phyloP scores from a whole-genome alignment of 176 grass and related monocot species.

The Chrysopogon serrulatus region DNA sequence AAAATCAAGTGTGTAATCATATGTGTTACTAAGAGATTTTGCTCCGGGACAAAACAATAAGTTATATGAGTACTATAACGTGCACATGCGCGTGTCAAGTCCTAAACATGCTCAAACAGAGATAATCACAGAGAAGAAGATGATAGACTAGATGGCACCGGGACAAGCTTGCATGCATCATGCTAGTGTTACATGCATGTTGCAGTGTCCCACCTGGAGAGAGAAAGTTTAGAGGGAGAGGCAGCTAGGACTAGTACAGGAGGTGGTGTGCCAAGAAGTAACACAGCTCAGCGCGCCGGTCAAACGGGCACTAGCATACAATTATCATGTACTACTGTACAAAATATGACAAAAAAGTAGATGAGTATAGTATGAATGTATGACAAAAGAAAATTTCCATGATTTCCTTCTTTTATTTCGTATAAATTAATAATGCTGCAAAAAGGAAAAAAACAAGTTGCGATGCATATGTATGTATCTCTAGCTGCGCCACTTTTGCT shows the following conservation, averaged over 20 bases:
- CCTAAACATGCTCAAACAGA: conserved; percentile 26
- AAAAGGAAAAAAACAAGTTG: neutral
- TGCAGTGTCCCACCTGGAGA: conserved; percentile 22
- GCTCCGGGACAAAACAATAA: conserved; percentile 2
- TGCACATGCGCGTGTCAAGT: conserved; percentile 27
- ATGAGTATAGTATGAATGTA: neutral
- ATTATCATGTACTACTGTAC: neutral
- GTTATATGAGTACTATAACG: neutral
- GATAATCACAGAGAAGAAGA: conserved; percentile 46
- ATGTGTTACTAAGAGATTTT: neutral
- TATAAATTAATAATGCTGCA: neutral
- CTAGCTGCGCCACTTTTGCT: conserved; percentile 43
- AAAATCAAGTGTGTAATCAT: neutral
- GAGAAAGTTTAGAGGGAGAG: neutral
- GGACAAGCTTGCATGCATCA: conserved; percentile 20
- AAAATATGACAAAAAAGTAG: neutral
- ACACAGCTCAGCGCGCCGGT: no score
- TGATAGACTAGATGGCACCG: conserved; percentile 41
- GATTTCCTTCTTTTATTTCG: neutral
- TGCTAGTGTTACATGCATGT: conserved; percentile 25
- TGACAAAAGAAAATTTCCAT: neutral
- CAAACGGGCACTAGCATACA: no score
- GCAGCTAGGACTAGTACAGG: neutral
- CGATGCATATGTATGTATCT: neutral
- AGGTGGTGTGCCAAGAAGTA: neutral